A percentile compares a stretch with the other conserved stretches of the same genome.
Conservation (phyloP, 2,329 filamentous ascomycete species). For the Fusarium nodosum region DNA sequence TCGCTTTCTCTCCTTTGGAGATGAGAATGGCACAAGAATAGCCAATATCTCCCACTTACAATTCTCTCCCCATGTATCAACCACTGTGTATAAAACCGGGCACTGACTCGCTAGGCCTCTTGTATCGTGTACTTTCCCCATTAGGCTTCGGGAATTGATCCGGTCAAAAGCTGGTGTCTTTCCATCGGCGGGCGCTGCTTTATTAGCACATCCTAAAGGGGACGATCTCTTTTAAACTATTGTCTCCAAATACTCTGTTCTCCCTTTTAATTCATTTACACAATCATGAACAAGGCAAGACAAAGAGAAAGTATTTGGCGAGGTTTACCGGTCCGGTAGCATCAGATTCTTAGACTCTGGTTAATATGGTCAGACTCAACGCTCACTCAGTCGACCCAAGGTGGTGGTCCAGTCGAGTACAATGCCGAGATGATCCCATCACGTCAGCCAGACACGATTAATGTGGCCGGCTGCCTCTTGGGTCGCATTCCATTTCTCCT, state of each 20-base stretch:
- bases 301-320: neutral
- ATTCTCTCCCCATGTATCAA: neutral
- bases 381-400: conserved; percentile 14
- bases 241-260: conserved; percentile 15
- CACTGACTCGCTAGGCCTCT: conserved; percentile 9
- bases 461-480: conserved; percentile 14
- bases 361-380: conserved; percentile 9
- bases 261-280: neutral
- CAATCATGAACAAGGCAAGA: neutral
- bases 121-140: neutral
- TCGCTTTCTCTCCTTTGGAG: neutral
- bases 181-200: neutral
- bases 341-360: neutral
- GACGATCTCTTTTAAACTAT: conserved; percentile 23
- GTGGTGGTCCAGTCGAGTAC: conserved; percentile 10
- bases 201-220: conserved; percentile 5
- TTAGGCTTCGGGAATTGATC: neutral
- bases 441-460: conserved; percentile 31
- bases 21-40: neutral
- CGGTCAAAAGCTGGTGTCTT: conserved; percentile 1
- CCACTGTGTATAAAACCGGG: conserved; percentile 1
- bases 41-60: too few species aligned
- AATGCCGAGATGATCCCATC: conserved; percentile 33
- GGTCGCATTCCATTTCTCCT: conserved; percentile 6
- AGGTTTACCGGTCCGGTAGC: neutral